Evolutionary conservation across 192 early-diverging fungal species (phyloP).

Genomic region (Coemansia sp.): DNA sequence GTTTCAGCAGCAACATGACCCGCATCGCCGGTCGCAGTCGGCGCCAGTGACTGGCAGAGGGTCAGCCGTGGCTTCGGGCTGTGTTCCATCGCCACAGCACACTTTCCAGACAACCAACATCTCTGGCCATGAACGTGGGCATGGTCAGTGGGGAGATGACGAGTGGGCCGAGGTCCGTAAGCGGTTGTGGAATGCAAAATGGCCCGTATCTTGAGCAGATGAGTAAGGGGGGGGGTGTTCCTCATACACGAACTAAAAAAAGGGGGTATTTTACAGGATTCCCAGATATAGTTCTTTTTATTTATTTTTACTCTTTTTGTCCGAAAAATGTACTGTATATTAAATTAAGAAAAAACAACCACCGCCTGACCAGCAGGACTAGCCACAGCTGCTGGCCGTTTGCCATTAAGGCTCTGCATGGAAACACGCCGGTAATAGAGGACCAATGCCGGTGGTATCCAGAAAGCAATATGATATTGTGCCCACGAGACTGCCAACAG

Average conservation of each 20-base stretch:
- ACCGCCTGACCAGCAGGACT: too few species aligned
- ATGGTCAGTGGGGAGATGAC: constrained; percentile 27
- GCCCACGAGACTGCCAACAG: too few species aligned
- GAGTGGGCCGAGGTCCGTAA: constrained; percentile 47
- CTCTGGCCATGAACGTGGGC: neutral
- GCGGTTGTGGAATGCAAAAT: constrained; percentile 52
- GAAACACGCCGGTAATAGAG: too few species aligned
- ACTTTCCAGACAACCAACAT: neutral
- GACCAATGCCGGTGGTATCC: too few species aligned
- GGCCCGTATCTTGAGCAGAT: neutral
- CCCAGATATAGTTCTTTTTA: too few species aligned
- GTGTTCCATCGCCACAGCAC: neutral
- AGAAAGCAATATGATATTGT: too few species aligned
- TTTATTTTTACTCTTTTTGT: too few species aligned
- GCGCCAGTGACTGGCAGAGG: constrained; percentile 2
- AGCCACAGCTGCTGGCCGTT: too few species aligned
- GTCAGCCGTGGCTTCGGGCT: constrained; percentile 3
- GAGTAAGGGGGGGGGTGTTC: neutral
- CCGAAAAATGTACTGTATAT: too few species aligned
- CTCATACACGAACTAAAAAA: neutral
- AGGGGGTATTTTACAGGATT: neutral
- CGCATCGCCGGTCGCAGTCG: constrained; percentile 7
- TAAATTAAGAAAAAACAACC: too few species aligned
- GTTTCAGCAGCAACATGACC: constrained; percentile 26
- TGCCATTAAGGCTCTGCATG: too few species aligned